Conservation (phyloP, 257 asterid genomes). For the Echites panduratus region DNA sequence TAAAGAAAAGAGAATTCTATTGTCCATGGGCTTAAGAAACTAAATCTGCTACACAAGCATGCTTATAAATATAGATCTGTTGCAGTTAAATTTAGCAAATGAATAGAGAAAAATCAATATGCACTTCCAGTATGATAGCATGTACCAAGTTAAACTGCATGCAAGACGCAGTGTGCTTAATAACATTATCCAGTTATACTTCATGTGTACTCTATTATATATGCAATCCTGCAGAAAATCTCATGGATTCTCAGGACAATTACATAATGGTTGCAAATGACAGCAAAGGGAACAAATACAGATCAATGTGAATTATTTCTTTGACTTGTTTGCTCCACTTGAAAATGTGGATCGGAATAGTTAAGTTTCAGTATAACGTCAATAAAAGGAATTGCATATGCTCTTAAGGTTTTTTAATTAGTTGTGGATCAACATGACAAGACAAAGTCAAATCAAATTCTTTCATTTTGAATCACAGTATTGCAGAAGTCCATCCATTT, state of each 20-base stretch:
- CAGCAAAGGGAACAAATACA: neutral
- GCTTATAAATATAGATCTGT: neutral
- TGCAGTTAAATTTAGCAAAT: neutral
- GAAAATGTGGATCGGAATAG: neutral
- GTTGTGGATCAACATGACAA: neutral
- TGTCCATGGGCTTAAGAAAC: neutral
- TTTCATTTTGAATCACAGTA: neutral
- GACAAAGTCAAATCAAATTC: neutral
- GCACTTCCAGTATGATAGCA: neutral
- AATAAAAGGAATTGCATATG: neutral
- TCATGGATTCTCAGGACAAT: neutral
- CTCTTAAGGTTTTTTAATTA: neutral
- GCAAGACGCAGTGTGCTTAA: neutral
- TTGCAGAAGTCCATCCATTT: neutral
- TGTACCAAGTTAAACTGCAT: neutral
- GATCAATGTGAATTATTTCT: neutral
- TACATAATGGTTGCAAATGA: neutral
- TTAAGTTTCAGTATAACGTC: neutral
- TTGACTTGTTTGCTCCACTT: neutral
- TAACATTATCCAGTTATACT: neutral
- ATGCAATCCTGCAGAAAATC: neutral
- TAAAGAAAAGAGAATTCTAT: neutral
- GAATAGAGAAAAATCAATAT: neutral
- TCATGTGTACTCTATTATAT: neutral
- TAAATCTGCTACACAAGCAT: neutral